Evolutionary conservation across 2,329 filamentous ascomycete genomes (phyloP), one percentile per base, ranked within the genome.

Genomic region (Venturia aucupariae): DNA sequence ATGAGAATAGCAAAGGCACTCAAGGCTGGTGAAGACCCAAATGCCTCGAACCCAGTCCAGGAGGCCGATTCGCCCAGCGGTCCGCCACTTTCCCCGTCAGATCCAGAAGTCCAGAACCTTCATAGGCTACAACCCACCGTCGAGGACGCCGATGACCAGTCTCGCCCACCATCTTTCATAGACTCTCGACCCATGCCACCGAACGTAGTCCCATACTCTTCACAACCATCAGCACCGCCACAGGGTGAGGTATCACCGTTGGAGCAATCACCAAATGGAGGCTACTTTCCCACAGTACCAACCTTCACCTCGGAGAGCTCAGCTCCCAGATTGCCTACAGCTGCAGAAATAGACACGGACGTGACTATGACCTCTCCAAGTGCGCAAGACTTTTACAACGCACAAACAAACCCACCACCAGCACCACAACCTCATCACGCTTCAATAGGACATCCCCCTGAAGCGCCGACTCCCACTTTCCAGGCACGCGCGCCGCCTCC

Each of bases 21-120:
- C 71, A 94, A 92, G 72, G 90, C 92, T 48, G 92, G 92, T 63
- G 88, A 90, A 68, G 92, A 99, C 72, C 94, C 94, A 3, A 99
- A 99, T 75, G 86, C 88, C 24, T 89, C 90, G 8, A 97, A 97
- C 71, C 93, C 93, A 0, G 85, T 84, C 65, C 81, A 86, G 63
- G 80, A 84, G 64, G 71, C 76, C 24, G 79, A 82, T 54, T 78
- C 78, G 24, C 72, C 75, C 27, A 72, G 75, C 51, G 72, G 78
- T 19, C 78, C 79, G 54, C 71, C 76, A 2, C 75, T 88, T n/a
- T 85, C 87, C 69, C 82, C 84, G 0, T 81, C 82, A 63, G 87
- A 90, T 67, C 83, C 86, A 1, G 86, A 89, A 61, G 84, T 89
- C 1, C 82, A 84, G 70, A 75, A 79, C 51, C 76, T 86, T 61